A percentile compares a stretch with the other conserved stretches of the same genome.
Evolutionary conservation across 192 early-diverging fungal species (phyloP).

Genomic region (Lunasporangiospora selenospora): DNA sequence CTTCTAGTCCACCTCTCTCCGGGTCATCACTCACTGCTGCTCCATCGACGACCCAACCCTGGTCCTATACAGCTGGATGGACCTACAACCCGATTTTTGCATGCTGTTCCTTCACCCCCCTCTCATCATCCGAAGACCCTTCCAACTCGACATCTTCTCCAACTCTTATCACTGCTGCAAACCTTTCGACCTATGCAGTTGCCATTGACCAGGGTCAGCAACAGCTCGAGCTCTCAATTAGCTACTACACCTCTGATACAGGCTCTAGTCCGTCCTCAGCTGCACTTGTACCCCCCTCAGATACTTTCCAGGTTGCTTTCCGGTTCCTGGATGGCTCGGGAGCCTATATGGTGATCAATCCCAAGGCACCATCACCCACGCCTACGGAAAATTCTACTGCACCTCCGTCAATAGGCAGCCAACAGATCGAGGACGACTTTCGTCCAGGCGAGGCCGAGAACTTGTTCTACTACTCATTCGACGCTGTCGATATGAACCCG

Average conservation of each 20-base stretch:
- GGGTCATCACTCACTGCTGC: slow-evolving; percentile 19
- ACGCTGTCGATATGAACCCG: slow-evolving; percentile 13
- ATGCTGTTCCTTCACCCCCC: slow-evolving; percentile 20
- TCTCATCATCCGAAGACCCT: not conserved
- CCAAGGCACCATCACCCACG: too few relatives aligned
- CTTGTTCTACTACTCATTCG: slow-evolving; percentile 35
- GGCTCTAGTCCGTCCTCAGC: not conserved
- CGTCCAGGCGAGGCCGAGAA: slow-evolving; percentile 19
- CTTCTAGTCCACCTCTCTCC: slow-evolving; percentile 12
- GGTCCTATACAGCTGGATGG: slow-evolving; percentile 44
- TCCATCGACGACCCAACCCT: slow-evolving; percentile 7
- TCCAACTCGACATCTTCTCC: not conserved
- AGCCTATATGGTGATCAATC: slow-evolving; percentile 10
- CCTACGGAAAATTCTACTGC: too few relatives aligned
- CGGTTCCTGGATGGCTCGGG: slow-evolving; percentile 30
- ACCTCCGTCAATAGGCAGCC: too few relatives aligned
- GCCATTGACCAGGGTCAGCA: slow-evolving; percentile 38
- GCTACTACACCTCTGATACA: slow-evolving; percentile 33
- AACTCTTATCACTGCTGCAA: slow-evolving; percentile 30
- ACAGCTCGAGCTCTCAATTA: slow-evolving; percentile 23
- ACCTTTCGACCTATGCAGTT: slow-evolving; percentile 8
- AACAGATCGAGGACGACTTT: not conserved
- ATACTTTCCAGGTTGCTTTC: slow-evolving; percentile 20
- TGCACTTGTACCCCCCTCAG: not conserved
- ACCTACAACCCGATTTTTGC: slow-evolving; percentile 37